phyloP scores from a whole-genome alignment of 257 asterid genomes.

The Mentha longifolia region DNA sequence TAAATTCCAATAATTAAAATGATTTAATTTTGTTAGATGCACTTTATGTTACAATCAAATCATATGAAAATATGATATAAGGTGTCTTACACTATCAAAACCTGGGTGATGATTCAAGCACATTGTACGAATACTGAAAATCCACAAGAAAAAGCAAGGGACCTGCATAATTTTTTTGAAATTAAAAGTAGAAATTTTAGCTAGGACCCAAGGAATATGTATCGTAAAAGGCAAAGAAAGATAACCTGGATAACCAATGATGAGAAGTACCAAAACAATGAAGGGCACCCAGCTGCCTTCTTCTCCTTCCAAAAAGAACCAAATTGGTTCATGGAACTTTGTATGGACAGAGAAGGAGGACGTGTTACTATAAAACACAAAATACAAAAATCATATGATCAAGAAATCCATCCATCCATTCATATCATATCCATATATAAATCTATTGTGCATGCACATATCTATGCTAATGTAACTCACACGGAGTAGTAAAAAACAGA shows the following conservation, averaged over 20 bases:
- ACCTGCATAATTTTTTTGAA: constrained; percentile 46
- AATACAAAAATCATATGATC: constrained; percentile 38
- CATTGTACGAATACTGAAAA: constrained; percentile 80
- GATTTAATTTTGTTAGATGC: constrained; percentile 18
- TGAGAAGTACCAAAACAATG: constrained; percentile 76
- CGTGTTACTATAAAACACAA: constrained; percentile 72
- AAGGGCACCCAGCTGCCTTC: constrained; percentile 77
- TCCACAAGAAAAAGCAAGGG: constrained; percentile 79
- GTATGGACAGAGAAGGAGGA: constrained; percentile 84
- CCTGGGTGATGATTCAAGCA: constrained; percentile 86
- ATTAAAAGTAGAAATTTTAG: neutral
- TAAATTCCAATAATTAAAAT: constrained; percentile 13
- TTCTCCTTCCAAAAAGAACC: constrained; percentile 69
- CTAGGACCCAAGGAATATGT: constrained; percentile 28
- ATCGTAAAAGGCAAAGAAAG: neutral
- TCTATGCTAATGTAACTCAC: neutral
- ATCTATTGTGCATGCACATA: neutral
- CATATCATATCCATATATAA: constrained; percentile 13
- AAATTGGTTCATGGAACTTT: constrained; percentile 65
- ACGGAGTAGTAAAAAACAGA: neutral
- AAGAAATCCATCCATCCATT: neutral
- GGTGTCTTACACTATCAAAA: constrained; percentile 83
- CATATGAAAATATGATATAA: constrained; percentile 19
- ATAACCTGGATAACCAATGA: constrained; percentile 76
- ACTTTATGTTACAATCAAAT: constrained; percentile 9